Conservation (phyloP, 2,329 filamentous ascomycete genomes). For the Colletotrichum noveboracense region DNA sequence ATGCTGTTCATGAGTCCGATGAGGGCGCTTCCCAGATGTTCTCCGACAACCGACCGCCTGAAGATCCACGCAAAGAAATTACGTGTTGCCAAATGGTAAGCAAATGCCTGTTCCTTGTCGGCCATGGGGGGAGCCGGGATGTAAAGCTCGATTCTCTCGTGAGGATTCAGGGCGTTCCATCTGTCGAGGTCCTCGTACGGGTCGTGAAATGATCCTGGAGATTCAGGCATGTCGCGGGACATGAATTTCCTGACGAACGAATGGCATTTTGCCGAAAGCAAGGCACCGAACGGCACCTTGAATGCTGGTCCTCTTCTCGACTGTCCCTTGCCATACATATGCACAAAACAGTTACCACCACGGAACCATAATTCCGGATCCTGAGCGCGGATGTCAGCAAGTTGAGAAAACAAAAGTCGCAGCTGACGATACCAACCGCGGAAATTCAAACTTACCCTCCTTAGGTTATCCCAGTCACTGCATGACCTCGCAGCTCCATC, state of each 20-base stretch:
- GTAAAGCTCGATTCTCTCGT: constrained; percentile 62
- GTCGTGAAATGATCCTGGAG: background rate
- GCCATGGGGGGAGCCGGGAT: constrained; percentile 67
- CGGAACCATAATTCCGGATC: constrained; percentile 75
- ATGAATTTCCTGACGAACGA: constrained; percentile 63
- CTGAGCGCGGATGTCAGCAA: constrained; percentile 42
- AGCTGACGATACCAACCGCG: background rate
- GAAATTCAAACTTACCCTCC: constrained; percentile 43
- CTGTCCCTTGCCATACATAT: constrained; percentile 70
- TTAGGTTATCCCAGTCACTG: constrained; percentile 51
- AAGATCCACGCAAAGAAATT: constrained; percentile 79
- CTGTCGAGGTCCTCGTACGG: constrained; percentile 31
- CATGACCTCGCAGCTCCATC: constrained; percentile 52
- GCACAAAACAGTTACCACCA: constrained; percentile 71
- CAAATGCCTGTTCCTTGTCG: constrained; percentile 59
- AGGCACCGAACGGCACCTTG: constrained; percentile 62
- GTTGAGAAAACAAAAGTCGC: background rate
- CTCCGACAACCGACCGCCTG: constrained; percentile 70
- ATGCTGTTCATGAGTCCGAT: constrained; percentile 70
- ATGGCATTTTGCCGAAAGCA: constrained; percentile 63
- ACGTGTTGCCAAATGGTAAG: constrained; percentile 71
- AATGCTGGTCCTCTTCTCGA: constrained; percentile 73
- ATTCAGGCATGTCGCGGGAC: constrained; percentile 22
- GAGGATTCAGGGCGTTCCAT: constrained; percentile 35
- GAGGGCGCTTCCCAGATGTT: constrained; percentile 67